Conservation (phyloP, 1,139 yeast species). For the Spathaspora sp. region DNA sequence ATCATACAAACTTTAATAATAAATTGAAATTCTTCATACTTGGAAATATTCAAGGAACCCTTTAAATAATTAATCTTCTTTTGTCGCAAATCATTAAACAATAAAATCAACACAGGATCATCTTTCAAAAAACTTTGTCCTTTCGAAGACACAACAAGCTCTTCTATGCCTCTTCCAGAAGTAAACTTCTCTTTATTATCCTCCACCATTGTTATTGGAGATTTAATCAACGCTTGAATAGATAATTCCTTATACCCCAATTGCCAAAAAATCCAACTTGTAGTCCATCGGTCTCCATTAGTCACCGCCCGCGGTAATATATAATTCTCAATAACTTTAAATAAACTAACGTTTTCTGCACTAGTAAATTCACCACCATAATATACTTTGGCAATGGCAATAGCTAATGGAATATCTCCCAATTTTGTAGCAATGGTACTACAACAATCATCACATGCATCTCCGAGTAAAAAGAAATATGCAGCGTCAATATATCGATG, state of each 20-base stretch:
- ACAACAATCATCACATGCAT: conserved; percentile 71
- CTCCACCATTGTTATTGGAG: conserved; percentile 48
- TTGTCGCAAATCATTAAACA: conserved; percentile 62
- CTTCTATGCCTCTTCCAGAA: conserved; percentile 18
- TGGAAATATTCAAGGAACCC: conserved; percentile 49
- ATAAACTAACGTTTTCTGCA: conserved; percentile 30
- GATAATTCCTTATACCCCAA: conserved; percentile 51
- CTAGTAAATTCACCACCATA: conserved; percentile 21
- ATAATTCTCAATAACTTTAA: conserved; percentile 48
- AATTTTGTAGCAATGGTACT: conserved; percentile 68
- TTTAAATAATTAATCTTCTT: conserved; percentile 46
- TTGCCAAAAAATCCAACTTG: conserved; percentile 82
- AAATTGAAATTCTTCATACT: conserved; percentile 56
- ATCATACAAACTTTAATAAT: conserved; percentile 64
- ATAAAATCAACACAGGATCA: conserved; percentile 76
- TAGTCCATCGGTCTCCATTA: conserved; percentile 77
- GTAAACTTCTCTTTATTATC: conserved; percentile 22
- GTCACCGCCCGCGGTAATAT: conserved; percentile 58
- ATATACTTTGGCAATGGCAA: conserved; percentile 77
- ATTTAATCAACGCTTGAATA: conserved; percentile 62
- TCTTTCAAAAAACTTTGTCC: conserved; percentile 59
- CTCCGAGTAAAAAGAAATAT: conserved; percentile 82
- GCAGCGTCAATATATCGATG: conserved; percentile 90
- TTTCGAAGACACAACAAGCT: conserved; percentile 16
- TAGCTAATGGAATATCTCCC: conserved; percentile 67